Evolutionary conservation across 176 grass and related monocot genomes (phyloP).

Genomic region (Avena sativa): DNA sequence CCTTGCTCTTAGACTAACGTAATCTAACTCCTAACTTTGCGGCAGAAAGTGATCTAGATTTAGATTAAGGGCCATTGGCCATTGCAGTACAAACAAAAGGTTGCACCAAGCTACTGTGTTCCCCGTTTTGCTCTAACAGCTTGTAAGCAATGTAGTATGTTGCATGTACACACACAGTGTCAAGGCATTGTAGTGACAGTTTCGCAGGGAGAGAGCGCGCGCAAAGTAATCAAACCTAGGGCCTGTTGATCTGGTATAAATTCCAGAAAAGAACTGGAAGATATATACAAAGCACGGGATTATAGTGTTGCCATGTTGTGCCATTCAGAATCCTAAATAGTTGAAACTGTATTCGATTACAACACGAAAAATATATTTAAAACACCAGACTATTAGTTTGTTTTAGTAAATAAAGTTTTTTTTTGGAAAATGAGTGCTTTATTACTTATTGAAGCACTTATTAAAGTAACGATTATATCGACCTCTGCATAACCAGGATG

Average conservation of each 20-base stretch:
- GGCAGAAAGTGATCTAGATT: constrained; percentile 36
- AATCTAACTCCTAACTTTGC: constrained; percentile 28
- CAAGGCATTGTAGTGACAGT: neutral
- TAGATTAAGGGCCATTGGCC: neutral
- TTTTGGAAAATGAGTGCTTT: no score
- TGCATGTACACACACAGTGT: neutral
- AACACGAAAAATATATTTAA: neutral
- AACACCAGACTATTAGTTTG: no score
- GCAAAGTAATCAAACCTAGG: constrained; percentile 5
- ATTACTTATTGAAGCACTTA: no score
- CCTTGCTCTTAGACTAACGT: neutral
- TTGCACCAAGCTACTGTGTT: constrained; percentile 6
- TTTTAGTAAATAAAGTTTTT: no score
- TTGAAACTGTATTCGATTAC: neutral
- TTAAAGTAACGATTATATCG: no score
- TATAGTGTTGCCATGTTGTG: neutral
- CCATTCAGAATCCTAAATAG: neutral
- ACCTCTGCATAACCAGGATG: no score
- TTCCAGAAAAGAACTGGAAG: neutral
- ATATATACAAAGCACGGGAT: neutral
- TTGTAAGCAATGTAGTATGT: neutral
- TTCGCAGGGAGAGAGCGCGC: neutral
- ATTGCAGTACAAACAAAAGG: constrained; percentile 25
- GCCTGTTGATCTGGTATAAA: neutral
- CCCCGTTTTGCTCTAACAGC: constrained; percentile 29